Evolutionary conservation across 73 alveolate species (phyloP).

Genomic region (Paraurostyla sp.): DNA sequence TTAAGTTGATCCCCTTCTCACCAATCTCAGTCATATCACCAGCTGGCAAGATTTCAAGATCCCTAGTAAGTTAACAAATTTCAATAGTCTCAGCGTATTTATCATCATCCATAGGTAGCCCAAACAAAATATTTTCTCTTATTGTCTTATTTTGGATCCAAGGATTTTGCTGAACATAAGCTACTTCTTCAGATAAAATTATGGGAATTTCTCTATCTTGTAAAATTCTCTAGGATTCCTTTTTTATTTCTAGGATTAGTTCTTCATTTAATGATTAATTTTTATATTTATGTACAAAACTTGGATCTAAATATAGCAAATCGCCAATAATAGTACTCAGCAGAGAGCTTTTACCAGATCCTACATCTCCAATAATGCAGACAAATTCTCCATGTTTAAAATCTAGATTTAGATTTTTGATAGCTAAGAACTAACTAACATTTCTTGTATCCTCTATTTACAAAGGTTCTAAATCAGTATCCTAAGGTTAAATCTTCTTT

Average conservation of each 20-base stretch:
- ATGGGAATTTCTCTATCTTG: slow-evolving; percentile 39
- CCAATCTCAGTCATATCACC: slow-evolving; percentile 98
- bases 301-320: slow-evolving; percentile 41
- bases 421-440: slow-evolving; percentile 11
- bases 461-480: slow-evolving; percentile 19
- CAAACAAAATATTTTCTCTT: slow-evolving; percentile 93
- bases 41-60: slow-evolving; percentile 89
- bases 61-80: slow-evolving; percentile 83
- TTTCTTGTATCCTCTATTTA: slow-evolving; percentile 46
- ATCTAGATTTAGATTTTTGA: slow-evolving; percentile 76
- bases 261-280: slow-evolving; percentile 19
- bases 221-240: neutral
- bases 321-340: slow-evolving; percentile 65
- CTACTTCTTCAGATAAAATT: slow-evolving; percentile 70
- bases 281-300: neutral
- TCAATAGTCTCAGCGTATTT: slow-evolving; percentile 82
- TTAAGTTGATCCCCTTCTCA: slow-evolving; percentile 95
- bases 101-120: slow-evolving; percentile 78
- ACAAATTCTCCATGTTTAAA: slow-evolving; percentile 90
- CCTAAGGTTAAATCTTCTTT: slow-evolving; percentile 21
- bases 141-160: slow-evolving; percentile 95
- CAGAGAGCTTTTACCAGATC: slow-evolving; percentile 79
- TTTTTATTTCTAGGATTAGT: neutral
- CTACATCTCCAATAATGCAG: slow-evolving; percentile 94
- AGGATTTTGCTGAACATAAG: slow-evolving; percentile 91